Evolutionary conservation across 208 protist species (phyloP), one percentile per base, ranked within the genome.

Genomic region (Leptomonas pyrrhocoris): DNA sequence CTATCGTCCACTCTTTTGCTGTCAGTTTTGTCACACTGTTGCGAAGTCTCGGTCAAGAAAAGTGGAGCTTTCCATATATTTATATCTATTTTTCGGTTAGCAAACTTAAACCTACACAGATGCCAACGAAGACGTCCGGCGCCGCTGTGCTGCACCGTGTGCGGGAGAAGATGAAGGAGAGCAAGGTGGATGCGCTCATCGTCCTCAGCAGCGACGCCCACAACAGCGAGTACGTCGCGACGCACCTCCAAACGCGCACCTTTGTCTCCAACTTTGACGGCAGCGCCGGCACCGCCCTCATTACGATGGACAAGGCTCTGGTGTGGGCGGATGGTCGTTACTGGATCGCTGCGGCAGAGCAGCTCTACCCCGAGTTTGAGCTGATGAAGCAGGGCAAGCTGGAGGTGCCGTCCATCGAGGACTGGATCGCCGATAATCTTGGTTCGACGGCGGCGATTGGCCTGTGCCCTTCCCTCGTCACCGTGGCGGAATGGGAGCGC

Each of bases 241-340:
- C 80, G 9, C 73, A 75, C 62, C 89, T 98, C 72, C 81, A 98
- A 66, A 85, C 96, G 23, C 88, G 94, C 43, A 91, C 88, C 4
- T 99, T 96, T 68, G 67, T 99, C 57, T 96, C 94, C 42, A 91
- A 96, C 67, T 99, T 99, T 79, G 83, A 74, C 34, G 98, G 98
- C 58, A 98, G 94, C 28, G 86, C 98, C 2, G 98, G 98, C 36
- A 97, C 84, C 18, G 86, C 83, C 36, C 55, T 96, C 28, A 81
- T 97, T 53, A 93, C 88, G 21, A 59, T 81, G 71, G 75, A 89
- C 6, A 71, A 89, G 36, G 93, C 95, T 8, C 81, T 98, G 34
- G 64, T 99, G 18, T 99, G 96, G 97, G 99, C 98, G 3, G 98
- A 99, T 72, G 98, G 97, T 6, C 94, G 98, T 30, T 99, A 99